Evolutionary conservation across 495 filamentous ascomycete species (phyloP), one percentile per base, ranked within the genome.

Genomic region (Aspergillus ostianus): DNA sequence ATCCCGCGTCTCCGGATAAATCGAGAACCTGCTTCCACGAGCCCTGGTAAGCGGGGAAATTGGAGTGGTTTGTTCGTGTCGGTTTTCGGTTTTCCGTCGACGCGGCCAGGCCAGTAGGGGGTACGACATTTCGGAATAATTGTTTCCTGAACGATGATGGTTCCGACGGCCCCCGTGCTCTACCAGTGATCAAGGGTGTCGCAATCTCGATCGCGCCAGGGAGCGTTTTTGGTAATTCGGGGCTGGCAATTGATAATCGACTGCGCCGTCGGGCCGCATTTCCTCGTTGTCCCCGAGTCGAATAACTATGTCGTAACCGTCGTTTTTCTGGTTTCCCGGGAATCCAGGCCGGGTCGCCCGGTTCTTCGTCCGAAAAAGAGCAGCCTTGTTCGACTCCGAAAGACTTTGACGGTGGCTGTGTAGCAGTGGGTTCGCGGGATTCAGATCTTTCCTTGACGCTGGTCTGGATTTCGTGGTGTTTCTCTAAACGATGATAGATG

Each of bases 171-270:
- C 73, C 61, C 64, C 64, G 65, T 50, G 67, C 23, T 56, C 69
- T 77, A 7, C 76, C 76, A 0, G 73, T 77, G 53, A 80, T 78
- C 64, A 77, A 59, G 8, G 77, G 77, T 18, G 77, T 80, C 45
- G 77, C 73, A 26, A 80, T 67, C 57, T 80, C 73, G 54, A 80
- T 79, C 7, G 76, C 75, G n/a, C 77, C 77, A 17, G 76, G 77
- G 8, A 80, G 61, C 17, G 68, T 72, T 53, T 67, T 73, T 47
- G 63, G 61, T n/a, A 59, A 53, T 50, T 80, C 76, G 0, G 77
- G 76, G 50, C 76, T 80, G 20, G 66, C 67, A 46, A 78, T 66
- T 4, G 70, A 69, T 36, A 77, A 47, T 53, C 71, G 60, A 18
- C 67, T 68, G 49, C 75, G 70, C 53, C 60, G 65, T 47, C 58